Evolutionary conservation across 1,284 basidiomycete species (phyloP).

Genomic region (Trametes hirsuta): DNA sequence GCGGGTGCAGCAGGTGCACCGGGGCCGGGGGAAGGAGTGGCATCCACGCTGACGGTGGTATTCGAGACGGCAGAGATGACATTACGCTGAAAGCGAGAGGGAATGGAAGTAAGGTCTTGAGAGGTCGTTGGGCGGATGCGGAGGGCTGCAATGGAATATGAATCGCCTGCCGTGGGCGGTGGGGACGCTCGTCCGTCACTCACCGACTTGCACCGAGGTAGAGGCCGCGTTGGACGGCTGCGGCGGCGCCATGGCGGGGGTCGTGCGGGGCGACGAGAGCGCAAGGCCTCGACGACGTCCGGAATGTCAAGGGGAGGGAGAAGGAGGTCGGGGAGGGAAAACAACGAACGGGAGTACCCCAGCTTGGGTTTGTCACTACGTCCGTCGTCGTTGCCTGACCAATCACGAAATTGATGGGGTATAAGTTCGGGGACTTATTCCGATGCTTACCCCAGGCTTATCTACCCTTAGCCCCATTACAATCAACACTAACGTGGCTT

Average conservation of each 20-base stretch:
- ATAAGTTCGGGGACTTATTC: conserved; percentile 4
- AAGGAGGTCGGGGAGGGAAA: conserved; percentile 15
- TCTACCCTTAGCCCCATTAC: neutral
- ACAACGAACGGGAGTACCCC: conserved; percentile 27
- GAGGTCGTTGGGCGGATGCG: conserved; percentile 89
- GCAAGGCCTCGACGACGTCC: conserved; percentile 86
- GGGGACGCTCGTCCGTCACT: conserved; percentile 39
- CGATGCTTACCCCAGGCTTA: neutral
- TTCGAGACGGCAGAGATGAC: conserved; percentile 78
- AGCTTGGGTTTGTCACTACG: conserved; percentile 22
- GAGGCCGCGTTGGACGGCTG: conserved; percentile 61
- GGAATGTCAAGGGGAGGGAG: conserved; percentile 14
- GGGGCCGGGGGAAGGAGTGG: conserved; percentile 47
- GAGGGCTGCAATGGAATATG: conserved; percentile 55
- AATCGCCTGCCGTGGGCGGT: conserved; percentile 11
- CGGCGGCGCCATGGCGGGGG: conserved; percentile 64
- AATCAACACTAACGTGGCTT: neutral
- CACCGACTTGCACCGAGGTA: conserved; percentile 87
- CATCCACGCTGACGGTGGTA: conserved; percentile 79
- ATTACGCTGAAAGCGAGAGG: conserved; percentile 90
- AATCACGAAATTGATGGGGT: conserved; percentile 22
- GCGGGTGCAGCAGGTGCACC: conserved; percentile 49
- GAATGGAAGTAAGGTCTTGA: conserved; percentile 85
- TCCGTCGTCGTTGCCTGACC: conserved; percentile 14
- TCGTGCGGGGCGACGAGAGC: conserved; percentile 31